These are phyloP conservation scores for Euphorbia tirucalli DNA, from an alignment of 345 rosid species.

Conservation along the genomic window DNA sequence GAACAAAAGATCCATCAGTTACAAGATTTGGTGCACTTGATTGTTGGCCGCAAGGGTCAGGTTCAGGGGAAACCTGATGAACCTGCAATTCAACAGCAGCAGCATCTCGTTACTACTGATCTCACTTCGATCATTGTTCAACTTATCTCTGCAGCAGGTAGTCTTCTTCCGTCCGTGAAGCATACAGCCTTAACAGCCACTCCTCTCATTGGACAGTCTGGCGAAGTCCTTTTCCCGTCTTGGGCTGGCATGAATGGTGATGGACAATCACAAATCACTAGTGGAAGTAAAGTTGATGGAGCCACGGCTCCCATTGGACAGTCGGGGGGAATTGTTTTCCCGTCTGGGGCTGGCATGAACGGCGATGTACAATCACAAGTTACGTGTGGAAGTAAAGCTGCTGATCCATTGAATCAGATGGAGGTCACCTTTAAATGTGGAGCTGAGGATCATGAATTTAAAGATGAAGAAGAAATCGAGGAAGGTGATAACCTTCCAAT, in stretches of 20 bases:
- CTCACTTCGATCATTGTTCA: constrained; percentile 91
- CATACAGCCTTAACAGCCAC: constrained; percentile 42
- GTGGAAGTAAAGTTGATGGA: no score
- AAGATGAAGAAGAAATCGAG: constrained; percentile 90
- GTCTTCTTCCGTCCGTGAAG: constrained; percentile 88
- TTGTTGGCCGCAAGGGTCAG: constrained; percentile 55
- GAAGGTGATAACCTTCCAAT: constrained; percentile 94
- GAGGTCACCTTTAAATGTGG: constrained; percentile 36
- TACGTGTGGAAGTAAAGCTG: constrained; percentile 30
- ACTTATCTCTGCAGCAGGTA: constrained; percentile 90
- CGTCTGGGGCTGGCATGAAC: no score
- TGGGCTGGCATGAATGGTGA: constrained; percentile 35
- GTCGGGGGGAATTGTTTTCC: no score
- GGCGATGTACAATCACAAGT: no score
- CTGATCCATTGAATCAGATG: constrained; percentile 41
- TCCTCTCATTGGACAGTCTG: constrained; percentile 48
- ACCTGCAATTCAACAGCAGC: constrained; percentile 68
- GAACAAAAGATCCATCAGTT: constrained; percentile 86
- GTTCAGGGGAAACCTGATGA: constrained; percentile 49
- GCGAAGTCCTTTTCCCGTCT: constrained; percentile 47
- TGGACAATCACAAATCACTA: constrained; percentile 37
- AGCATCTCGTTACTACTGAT: constrained; percentile 79
- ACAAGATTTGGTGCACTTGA: constrained; percentile 77
- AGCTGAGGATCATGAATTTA: constrained; percentile 68
- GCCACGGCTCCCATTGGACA: no score